phyloP scores from a whole-genome alignment of 345 rosid genomes.

The Populus ilicifolia region DNA sequence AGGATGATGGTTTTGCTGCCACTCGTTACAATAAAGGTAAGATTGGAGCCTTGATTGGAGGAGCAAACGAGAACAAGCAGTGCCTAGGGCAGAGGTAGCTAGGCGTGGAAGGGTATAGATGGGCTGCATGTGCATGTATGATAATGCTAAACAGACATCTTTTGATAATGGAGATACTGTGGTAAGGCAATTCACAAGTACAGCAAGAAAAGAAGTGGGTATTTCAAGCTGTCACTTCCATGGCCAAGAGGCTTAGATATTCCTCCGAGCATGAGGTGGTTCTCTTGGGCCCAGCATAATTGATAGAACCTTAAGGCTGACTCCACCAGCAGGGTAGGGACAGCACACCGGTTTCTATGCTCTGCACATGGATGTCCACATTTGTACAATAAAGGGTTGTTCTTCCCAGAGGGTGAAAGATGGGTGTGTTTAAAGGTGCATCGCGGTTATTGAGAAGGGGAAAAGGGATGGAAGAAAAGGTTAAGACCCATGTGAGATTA shows the following conservation, averaged over 20 bases:
- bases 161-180: no score
- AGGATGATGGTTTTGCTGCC: neutral
- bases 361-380: constrained; percentile 31
- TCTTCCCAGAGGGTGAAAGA: no score
- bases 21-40: neutral
- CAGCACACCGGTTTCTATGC: constrained; percentile 26
- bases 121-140: no score
- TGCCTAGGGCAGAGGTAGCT: no score
- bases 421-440: no score
- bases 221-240: constrained; percentile 21
- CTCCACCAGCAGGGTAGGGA: constrained; percentile 4
- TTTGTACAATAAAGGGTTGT: neutral
- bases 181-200: no score
- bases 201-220: no score
- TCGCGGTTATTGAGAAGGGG: neutral
- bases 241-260: constrained; percentile 16
- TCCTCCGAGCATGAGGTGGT: neutral
- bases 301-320: neutral
- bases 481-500: constrained; percentile 3
- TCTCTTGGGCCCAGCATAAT: constrained; percentile 32
- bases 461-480: neutral
- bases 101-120: no score
- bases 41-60: no score
- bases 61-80: neutral
- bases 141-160: no score